phyloP scores from a whole-genome alignment of 192 early-diverging fungal species.

The Pilobolus umbonatus region DNA sequence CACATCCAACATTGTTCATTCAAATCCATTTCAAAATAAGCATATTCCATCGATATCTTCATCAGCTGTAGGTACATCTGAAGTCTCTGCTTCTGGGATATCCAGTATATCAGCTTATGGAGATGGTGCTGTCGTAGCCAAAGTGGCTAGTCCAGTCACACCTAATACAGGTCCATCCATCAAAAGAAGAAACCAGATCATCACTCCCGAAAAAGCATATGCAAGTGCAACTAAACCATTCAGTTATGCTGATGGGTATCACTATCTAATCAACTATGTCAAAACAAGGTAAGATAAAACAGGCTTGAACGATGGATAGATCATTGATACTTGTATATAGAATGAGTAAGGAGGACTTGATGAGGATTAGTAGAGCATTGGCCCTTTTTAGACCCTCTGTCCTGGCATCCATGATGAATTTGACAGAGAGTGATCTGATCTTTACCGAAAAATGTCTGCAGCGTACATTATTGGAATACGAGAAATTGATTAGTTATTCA shows the following conservation, averaged over 20 bases:
- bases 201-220: constrained; percentile 72
- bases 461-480: constrained; percentile 88
- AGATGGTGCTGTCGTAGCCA: constrained; percentile 23
- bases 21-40: background rate
- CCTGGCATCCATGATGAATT: constrained; percentile 89
- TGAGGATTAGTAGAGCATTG: constrained; percentile 88
- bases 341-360: constrained; percentile 84
- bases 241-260: constrained; percentile 90
- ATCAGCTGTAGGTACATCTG: constrained; percentile 5
- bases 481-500: constrained; percentile 89
- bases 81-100: constrained; percentile 14
- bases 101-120: constrained; percentile 21
- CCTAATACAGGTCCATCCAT: constrained; percentile 12
- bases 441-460: constrained; percentile 98
- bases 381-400: constrained; percentile 92
- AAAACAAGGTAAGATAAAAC: constrained; percentile 53
- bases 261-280: constrained; percentile 82
- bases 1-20: background rate
- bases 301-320: background rate
- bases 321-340: constrained; percentile 30
- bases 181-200: constrained; percentile 21
- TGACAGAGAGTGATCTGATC: constrained; percentile 88
- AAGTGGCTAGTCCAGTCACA: constrained; percentile 20
- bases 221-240: constrained; percentile 79
- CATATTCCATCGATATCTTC: constrained; percentile 6